A percentile compares a stretch with the other conserved stretches of the same genome.
Evolutionary conservation across 208 protist genomes (phyloP).

Genomic region (Lotmaria passim): DNA sequence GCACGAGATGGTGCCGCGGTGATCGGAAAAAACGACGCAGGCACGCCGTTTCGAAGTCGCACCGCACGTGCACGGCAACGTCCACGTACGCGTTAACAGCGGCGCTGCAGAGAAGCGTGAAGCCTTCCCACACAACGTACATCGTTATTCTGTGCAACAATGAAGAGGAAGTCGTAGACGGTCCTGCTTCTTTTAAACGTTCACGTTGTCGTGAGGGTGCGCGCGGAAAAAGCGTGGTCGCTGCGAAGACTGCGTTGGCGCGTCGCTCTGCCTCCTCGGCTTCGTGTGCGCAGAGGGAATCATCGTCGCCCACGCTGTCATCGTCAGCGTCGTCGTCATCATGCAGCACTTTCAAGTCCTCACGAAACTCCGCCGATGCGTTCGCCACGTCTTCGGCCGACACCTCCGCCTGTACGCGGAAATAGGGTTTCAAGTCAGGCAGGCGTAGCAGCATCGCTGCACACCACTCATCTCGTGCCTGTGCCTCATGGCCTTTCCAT

Average conservation of each 20-base stretch:
- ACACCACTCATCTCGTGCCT: constrained; percentile 7
- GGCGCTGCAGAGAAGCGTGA: constrained; percentile 43
- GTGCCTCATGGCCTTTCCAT: background rate
- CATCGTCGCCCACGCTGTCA: constrained; percentile 16
- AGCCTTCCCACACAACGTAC: constrained; percentile 65
- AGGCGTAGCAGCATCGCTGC: background rate
- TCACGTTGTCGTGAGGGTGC: too few species aligned
- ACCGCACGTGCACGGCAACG: constrained; percentile 39
- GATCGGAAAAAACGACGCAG: constrained; percentile 60
- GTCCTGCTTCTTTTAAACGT: too few species aligned
- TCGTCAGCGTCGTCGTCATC: background rate
- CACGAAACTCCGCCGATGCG: too few species aligned
- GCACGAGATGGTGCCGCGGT: constrained; percentile 40
- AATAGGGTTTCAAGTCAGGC: constrained; percentile 1
- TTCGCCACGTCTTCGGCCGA: too few species aligned
- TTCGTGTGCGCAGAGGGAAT: constrained; percentile 47
- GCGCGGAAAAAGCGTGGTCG: too few species aligned
- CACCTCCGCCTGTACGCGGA: too few species aligned
- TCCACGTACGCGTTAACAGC: constrained; percentile 35
- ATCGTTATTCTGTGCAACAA: background rate
- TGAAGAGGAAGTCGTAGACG: background rate
- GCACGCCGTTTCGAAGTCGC: constrained; percentile 58
- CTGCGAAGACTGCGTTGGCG: background rate
- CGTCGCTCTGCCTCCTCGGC: constrained; percentile 38
- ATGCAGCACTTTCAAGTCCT: too few species aligned